Evolutionary conservation across 2,329 filamentous ascomycete genomes (phyloP).

Genomic region (Alternaria postmessia): DNA sequence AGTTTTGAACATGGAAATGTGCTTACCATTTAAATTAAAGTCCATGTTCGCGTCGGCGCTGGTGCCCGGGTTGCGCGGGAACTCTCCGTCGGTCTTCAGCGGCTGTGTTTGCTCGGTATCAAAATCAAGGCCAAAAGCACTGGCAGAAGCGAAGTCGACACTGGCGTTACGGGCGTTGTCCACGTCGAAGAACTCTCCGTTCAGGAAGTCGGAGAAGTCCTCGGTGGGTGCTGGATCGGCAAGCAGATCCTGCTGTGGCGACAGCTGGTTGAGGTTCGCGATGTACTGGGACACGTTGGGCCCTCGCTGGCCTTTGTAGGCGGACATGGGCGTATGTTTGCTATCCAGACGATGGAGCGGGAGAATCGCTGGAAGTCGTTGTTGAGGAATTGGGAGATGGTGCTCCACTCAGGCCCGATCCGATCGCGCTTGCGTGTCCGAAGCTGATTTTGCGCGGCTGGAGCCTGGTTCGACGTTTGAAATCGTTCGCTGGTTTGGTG

Average conservation of each 20-base stretch:
- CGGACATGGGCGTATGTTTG: slow-evolving; percentile 65
- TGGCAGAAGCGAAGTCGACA: slow-evolving; percentile 35
- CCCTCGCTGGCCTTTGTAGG: slow-evolving; percentile 77
- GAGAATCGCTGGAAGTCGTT: slow-evolving; percentile 23
- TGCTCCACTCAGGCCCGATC: slow-evolving; percentile 12
- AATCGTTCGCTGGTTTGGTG: neutral
- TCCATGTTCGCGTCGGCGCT: slow-evolving; percentile 42
- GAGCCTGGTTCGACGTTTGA: neutral
- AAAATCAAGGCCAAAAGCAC: slow-evolving; percentile 42
- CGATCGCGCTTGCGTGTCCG: slow-evolving; percentile 18
- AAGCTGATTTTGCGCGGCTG: slow-evolving; percentile 1
- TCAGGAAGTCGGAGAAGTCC: slow-evolving; percentile 64
- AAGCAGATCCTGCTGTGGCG: slow-evolving; percentile 49
- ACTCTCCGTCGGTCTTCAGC: slow-evolving; percentile 21
- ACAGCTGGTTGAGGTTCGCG: slow-evolving; percentile 79
- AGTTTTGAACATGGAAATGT: slow-evolving; percentile 13
- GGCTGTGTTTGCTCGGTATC: slow-evolving; percentile 31
- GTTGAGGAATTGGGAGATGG: slow-evolving; percentile 16
- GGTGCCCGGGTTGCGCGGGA: slow-evolving; percentile 23
- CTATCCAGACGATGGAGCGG: slow-evolving; percentile 17
- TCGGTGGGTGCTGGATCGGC: slow-evolving; percentile 51
- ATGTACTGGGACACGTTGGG: slow-evolving; percentile 92
- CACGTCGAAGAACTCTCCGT: slow-evolving; percentile 71
- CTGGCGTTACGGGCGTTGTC: slow-evolving; percentile 55
- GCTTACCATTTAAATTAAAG: slow-evolving; percentile 48